Evolutionary conservation across 1,284 basidiomycete species (phyloP), one percentile per base, ranked within the genome.

Genomic region (Chiua sp.): DNA sequence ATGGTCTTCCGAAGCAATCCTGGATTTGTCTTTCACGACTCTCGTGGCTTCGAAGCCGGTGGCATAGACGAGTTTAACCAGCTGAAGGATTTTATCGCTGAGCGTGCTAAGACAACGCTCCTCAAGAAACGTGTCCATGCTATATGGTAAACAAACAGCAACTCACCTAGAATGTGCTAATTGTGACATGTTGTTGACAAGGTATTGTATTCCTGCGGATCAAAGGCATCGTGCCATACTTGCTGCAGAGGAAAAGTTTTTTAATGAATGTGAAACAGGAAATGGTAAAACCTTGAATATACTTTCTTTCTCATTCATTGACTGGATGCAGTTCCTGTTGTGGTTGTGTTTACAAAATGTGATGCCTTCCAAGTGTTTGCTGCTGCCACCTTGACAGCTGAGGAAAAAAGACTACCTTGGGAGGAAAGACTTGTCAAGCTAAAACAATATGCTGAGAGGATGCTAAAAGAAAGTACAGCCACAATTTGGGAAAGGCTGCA

Each of bases 331-430:
- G 52, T 53, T 2, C 52, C 52, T 33, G 52, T 53, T 39, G 52
- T 53, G n/a, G 28, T 53, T 32, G 52, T 53, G 28, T 32, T 53
- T 15, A 53, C 52, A 11, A 53, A 53, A 33, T 53, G 52, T 53
- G 52, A 53, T 53, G 42, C 28, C 13, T 16, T 53, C 6, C 10
- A 2, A 16, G 30, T 28, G 1, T 11, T 33, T 16, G 52, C 52
- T 33, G 32, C 22, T 32, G n/a, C 28, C 2, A 12, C 32, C 22
- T 39, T 53, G 1, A 44, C 3, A n/a, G 18, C 37, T 32, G 11
- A n/a, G 10, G 51, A 53, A 7, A 42, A 7, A 15, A 12, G 44
- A 15, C 23, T 53, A 12, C 51, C 51, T 30, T 18, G 18, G n/a
- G 11, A 30, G 30, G 28, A 46, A 16, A n/a, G 4, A 5, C 12